A percentile compares a stretch with the other conserved stretches of the same genome.
Conservation (phyloP, 345 rosid species). For the Pseudoturritis turrita region DNA sequence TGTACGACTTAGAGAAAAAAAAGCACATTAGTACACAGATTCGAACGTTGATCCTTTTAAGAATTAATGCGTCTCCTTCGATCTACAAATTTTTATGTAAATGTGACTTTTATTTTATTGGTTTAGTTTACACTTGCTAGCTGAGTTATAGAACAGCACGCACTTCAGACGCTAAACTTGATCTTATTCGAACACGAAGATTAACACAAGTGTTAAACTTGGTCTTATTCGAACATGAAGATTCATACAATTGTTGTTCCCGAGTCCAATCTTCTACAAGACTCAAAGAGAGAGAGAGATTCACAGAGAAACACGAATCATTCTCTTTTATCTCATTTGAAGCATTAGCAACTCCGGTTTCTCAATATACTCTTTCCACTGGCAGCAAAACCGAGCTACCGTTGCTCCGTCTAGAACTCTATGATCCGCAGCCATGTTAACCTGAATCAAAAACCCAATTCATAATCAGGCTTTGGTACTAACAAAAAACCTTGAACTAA, state of each 20-base stretch:
- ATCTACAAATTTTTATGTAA: background rate
- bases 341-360: constrained; percentile 79
- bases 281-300: background rate
- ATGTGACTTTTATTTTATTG: no score
- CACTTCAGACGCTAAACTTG: background rate
- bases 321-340: constrained; percentile 48
- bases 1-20: background rate
- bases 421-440: constrained; percentile 88
- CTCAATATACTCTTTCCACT: constrained; percentile 83
- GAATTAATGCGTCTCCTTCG: background rate
- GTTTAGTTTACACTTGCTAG: background rate
- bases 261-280: background rate
- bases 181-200: background rate
- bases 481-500: background rate
- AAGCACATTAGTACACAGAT: background rate
- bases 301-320: background rate
- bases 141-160: background rate
- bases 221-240: constrained; percentile 2
- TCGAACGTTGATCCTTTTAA: background rate
- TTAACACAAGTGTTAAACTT: background rate
- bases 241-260: background rate
- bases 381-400: constrained; percentile 78
- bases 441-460: constrained; percentile 32
- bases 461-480: constrained; percentile 2
- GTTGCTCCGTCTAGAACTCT: constrained; percentile 94